These are phyloP conservation scores for Emydomyces testavorans DNA, from an alignment of 2,329 filamentous ascomycete species.

Conservation along the genomic window DNA sequence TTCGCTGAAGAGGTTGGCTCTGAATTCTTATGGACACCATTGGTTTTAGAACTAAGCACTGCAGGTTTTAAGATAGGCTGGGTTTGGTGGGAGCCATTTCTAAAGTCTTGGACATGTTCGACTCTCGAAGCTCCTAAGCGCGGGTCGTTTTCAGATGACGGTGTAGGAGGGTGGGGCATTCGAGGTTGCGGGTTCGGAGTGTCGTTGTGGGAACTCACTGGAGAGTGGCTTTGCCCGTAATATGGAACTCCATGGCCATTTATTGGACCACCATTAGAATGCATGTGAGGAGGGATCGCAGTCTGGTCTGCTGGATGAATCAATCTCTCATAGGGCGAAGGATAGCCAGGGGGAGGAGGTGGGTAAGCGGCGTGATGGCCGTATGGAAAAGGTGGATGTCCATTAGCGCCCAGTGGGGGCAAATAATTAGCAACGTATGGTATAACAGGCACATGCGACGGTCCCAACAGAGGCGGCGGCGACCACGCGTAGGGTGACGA, in stretches of 20 bases:
- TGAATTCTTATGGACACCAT: slow-evolving; percentile 19
- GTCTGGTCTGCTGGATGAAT: slow-evolving; percentile 24
- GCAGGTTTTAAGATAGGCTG: slow-evolving; percentile 21
- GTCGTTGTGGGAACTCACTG: background rate
- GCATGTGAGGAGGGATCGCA: slow-evolving; percentile 20
- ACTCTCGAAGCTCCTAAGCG: background rate
- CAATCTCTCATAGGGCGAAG: slow-evolving; percentile 27
- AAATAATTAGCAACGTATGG: slow-evolving; percentile 30
- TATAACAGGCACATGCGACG: slow-evolving; percentile 28
- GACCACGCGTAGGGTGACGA: slow-evolving; percentile 35
- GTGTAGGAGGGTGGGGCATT: slow-evolving; percentile 2
- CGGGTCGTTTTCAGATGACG: background rate
- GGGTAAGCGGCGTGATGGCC: slow-evolving; percentile 24
- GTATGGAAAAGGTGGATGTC: slow-evolving; percentile 24
- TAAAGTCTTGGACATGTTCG: background rate
- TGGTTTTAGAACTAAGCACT: slow-evolving; percentile 16
- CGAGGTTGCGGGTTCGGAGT: background rate
- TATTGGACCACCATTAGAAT: slow-evolving; percentile 19
- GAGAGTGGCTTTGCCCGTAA: slow-evolving; percentile 5
- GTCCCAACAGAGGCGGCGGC: slow-evolving; percentile 36
- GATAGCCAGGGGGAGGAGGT: slow-evolving; percentile 20
- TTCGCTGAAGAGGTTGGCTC: slow-evolving; percentile 25
- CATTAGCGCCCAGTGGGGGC: slow-evolving; percentile 26
- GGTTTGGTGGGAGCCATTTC: slow-evolving; percentile 17
- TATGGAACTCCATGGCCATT: slow-evolving; percentile 1